These are phyloP conservation scores for Escovopsis sp. DNA, from an alignment of 2,329 filamentous ascomycete genomes.

Conservation along the genomic window DNA sequence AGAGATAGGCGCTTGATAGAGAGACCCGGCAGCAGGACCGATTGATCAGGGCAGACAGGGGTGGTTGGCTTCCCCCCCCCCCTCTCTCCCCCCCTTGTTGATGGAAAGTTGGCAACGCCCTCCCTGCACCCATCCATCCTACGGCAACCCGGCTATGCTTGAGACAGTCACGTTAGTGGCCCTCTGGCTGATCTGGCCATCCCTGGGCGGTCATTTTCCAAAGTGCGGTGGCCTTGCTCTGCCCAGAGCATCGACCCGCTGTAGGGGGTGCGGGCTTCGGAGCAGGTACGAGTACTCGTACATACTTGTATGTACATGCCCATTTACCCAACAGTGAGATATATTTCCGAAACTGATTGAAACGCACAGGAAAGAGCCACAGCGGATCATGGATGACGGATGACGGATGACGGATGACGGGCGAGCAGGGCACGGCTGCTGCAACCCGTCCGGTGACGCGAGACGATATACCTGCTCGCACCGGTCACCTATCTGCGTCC, in stretches of 20 bases:
- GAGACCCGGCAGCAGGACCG: slow-evolving; percentile 7
- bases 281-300: no score
- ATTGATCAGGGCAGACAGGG: slow-evolving; percentile 5
- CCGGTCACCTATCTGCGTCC: background rate
- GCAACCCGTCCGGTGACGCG: slow-evolving; percentile 17
- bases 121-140: background rate
- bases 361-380: slow-evolving; percentile 31
- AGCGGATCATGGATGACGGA: slow-evolving; percentile 24
- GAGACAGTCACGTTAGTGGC: slow-evolving; percentile 25
- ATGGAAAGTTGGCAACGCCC: slow-evolving; percentile 1
- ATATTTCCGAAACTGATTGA: slow-evolving; percentile 35
- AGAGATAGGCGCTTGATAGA: background rate
- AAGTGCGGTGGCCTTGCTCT: slow-evolving; percentile 12
- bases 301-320: slow-evolving; percentile 18
- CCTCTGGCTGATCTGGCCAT: slow-evolving; percentile 24
- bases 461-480: slow-evolving; percentile 15
- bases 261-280: no score
- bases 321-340: slow-evolving; percentile 16
- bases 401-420: slow-evolving; percentile 18
- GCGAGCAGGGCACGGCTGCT: slow-evolving; percentile 13
- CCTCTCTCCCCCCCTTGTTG: background rate
- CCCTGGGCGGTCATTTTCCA: slow-evolving; percentile 10
- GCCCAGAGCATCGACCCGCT: slow-evolving; percentile 8
- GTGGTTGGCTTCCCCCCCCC: background rate
- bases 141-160: slow-evolving; percentile 20